Percentiles rank a stretch among this genome's conserved stretches.
Evolutionary conservation across 2,329 filamentous ascomycete species (phyloP).

Genomic region (Cercospora sesami): DNA sequence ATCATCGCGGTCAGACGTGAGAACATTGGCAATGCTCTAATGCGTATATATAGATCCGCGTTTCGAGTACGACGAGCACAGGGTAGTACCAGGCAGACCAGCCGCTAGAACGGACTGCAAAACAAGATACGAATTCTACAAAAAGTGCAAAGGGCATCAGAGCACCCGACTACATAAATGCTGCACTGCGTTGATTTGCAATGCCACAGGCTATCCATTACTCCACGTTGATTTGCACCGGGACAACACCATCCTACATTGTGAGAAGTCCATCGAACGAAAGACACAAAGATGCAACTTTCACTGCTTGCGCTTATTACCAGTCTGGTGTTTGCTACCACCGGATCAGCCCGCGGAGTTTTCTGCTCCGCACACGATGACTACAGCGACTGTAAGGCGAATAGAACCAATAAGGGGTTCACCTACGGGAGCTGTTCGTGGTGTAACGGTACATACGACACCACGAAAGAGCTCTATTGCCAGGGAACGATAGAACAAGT

Average conservation of each 20-base stretch:
- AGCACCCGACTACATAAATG: background rate
- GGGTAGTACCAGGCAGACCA: background rate
- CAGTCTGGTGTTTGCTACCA: background rate
- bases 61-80: background rate
- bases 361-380: background rate
- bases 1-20: background rate
- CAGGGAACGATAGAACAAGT: background rate
- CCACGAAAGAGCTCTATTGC: background rate
- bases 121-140: background rate
- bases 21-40: background rate
- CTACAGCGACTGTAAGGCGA: background rate
- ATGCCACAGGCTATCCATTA: background rate
- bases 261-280: background rate
- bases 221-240: background rate
- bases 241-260: background rate
- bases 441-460: background rate
- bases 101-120: background rate
- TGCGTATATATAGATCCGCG: background rate
- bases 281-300: background rate
- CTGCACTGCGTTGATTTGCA: background rate
- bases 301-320: background rate
- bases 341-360: background rate
- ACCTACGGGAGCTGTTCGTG: background rate
- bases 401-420: background rate
- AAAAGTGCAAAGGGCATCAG: background rate